phyloP scores from a whole-genome alignment of 148 eudicot genomes.

The Chenopodium quinoa region DNA sequence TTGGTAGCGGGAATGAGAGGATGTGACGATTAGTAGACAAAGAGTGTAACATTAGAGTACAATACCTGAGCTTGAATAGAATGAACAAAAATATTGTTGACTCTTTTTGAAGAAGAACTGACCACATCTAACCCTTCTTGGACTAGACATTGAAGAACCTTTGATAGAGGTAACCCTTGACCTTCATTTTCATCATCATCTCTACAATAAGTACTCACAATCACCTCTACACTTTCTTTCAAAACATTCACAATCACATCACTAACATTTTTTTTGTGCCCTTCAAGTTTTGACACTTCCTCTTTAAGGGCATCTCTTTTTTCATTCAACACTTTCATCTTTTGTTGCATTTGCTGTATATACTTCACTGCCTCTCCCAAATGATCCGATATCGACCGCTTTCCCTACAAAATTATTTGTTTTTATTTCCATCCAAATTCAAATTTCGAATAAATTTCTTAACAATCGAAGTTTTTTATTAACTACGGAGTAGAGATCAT shows the following conservation, averaged over 20 bases:
- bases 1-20: too few species aligned
- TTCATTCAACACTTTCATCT: slow-evolving; percentile 18
- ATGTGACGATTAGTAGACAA: too few species aligned
- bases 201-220: slow-evolving; percentile 14
- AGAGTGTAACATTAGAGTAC: too few species aligned
- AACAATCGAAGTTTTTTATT: too few species aligned
- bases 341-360: slow-evolving; percentile 34
- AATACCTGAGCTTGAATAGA: slow-evolving; percentile 37
- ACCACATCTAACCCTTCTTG: slow-evolving; percentile 38
- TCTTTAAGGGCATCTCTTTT: slow-evolving; percentile 37
- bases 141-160: slow-evolving; percentile 26
- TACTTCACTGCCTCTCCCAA: slow-evolving; percentile 36
- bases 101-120: slow-evolving; percentile 29
- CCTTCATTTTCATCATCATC: background rate
- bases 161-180: slow-evolving; percentile 23
- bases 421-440: too few species aligned
- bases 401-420: slow-evolving; percentile 28
- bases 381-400: slow-evolving; percentile 42
- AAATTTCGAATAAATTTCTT: too few species aligned
- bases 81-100: slow-evolving; percentile 22
- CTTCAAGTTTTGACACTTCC: background rate
- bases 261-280: background rate
- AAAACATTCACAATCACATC: slow-evolving; percentile 26
- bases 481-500: too few species aligned
- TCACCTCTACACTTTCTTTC: slow-evolving; percentile 28